Evolutionary conservation across 164 flowering plant genomes (phyloP), one percentile per base, ranked within the genome.

Genomic region (Houttuynia cordata): DNA sequence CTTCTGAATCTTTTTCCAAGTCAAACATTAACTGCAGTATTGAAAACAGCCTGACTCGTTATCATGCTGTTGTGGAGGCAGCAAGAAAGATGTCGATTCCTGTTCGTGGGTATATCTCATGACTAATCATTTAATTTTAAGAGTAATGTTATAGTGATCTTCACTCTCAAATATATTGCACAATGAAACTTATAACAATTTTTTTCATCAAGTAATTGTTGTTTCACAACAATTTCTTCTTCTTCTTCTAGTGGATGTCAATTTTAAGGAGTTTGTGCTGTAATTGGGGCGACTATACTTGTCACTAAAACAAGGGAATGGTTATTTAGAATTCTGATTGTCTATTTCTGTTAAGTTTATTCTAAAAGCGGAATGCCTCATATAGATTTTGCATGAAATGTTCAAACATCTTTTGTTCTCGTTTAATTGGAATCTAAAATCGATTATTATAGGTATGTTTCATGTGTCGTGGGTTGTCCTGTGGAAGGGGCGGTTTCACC

Each of bases 391-490:
- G 21, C 2, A 30, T 6, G 37, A 2, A 30, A 30, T 30, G 37
- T 30, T 30, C 2, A 9, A n/a, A 18, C 2, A 8, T 10, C 4
- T 51, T 18, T 7, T 1, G 0, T 5, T 52, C 24, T n/a, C 55
- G n/a, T 7, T 19, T n/a, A 52, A 52, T n/a, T 52, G 7, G n/a
- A 17, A 19, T n/a, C 23, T 12, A 24, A 24, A 23, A 54, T 24
- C 9, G 21, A 54, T 54, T 14, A 3, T 24, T 24, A 24, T 61
- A 93, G 99, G 74, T 93, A 94, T 69, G 81, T 94, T 52, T 94
- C 99, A 25, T 94, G 99, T 67, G 90, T 79, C 51, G 84, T 83
- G 58, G 99, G 96, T 18, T 94, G 99, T 71, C 99, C 99, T 12
- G 81, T 79, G 61, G 96, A 94, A 75, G 99, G 99, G 64, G 55